Evolutionary conservation across 2,329 filamentous ascomycete genomes (phyloP), one percentile per base, ranked within the genome.

Genomic region (Penicillium expansum): DNA sequence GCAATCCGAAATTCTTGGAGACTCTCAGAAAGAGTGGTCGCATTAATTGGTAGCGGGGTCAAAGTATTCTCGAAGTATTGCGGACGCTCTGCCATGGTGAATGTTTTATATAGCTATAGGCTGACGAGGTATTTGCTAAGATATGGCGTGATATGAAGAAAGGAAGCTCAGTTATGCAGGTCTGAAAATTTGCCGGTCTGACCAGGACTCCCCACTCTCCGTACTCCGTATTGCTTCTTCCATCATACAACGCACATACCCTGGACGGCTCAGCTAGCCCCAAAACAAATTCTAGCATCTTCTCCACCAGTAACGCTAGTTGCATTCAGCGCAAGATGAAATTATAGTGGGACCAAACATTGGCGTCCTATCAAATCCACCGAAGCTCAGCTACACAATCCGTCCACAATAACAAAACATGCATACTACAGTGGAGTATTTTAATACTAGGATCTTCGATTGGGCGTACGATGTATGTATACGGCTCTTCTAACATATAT

Each of bases 1-100:
- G 72, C 71, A 24, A 51, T 29, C 22, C 68, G 70, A 14, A 76
- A 60, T 48, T 74, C 62, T 49, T 59, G 50, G 1, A 75, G 63
- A n/a, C 56, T 56, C 18, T 63, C 33, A 2, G 51, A 30, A 13
- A 67, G 60, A 5, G 62, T 60, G 24, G 41, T 37, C 2, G 55
- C 14, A 48, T 62, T 60, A 20, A 67, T 51, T 24, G 52, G 38
- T 30, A 59, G 49, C 5, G 57, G 62, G 27, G 35, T 47, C 33
- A 67, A 47, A 8, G 58, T 59, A 35, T 67, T 66, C 41, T 64
- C 45, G 48, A 64, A 67, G 50, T 60, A 67, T 32, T 63, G 65
- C 2, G 65, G 65, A 22, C 61, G 64, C n/a, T 62, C 48, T 20
- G 43, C 33, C 66, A 68, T 67, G 10, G 6, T 56, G 29, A 5